phyloP scores from a whole-genome alignment of 768 basidiomycete genomes.

The Clavaria fumosa region DNA sequence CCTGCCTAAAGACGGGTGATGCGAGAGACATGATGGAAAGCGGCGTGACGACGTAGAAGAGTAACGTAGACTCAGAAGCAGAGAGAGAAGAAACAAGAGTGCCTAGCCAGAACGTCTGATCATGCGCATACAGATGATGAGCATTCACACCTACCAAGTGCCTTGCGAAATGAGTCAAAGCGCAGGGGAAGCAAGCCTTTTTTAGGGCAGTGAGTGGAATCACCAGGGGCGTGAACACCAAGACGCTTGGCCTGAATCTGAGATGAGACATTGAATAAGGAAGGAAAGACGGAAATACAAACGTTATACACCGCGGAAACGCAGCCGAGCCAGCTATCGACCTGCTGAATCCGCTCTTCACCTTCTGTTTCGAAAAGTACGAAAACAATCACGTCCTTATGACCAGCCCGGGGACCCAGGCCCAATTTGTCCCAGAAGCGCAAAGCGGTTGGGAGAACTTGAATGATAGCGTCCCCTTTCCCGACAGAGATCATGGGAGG shows the following conservation, averaged over 20 bases:
- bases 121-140: too few relatives aligned
- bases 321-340: constrained; percentile 45
- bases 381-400: constrained; percentile 54
- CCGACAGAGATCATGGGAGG: constrained; percentile 48
- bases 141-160: constrained; percentile 40
- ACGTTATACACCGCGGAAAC: constrained; percentile 46
- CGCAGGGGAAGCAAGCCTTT: constrained; percentile 49
- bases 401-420: constrained; percentile 50
- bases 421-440: constrained; percentile 83
- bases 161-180: constrained; percentile 56
- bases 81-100: constrained; percentile 33
- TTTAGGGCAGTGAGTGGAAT: constrained; percentile 26
- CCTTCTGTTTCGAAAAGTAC: constrained; percentile 52
- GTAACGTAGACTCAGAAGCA: constrained; percentile 24
- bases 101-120: constrained; percentile 26
- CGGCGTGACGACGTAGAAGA: constrained; percentile 60
- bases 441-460: constrained; percentile 52
- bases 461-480: constrained; percentile 54
- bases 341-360: constrained; percentile 28
- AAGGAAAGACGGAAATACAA: constrained; percentile 13
- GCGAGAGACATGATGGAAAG: constrained; percentile 42
- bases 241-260: constrained; percentile 39
- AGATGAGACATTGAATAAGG: constrained; percentile 8
- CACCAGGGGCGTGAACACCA: constrained; percentile 41
- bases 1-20: constrained; percentile 52